phyloP scores from a whole-genome alignment of 208 protist species.

The Trypanosoma avium region DNA sequence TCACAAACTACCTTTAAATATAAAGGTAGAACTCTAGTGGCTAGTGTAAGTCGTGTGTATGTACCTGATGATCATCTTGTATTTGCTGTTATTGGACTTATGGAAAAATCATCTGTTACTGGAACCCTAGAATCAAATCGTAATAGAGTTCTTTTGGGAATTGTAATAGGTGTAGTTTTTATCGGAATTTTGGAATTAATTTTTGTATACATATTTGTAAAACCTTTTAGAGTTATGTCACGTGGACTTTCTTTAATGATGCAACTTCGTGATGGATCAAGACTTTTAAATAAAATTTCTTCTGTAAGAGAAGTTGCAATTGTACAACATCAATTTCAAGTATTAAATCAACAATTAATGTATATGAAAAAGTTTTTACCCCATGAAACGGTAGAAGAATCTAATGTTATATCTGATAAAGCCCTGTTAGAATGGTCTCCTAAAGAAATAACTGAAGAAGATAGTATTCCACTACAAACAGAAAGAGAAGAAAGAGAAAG shows the following conservation, averaged over 20 bases:
- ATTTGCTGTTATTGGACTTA: constrained; percentile 6
- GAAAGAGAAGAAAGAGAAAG: too few relatives aligned
- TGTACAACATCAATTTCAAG: constrained; percentile 51
- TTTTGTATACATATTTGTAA: constrained; percentile 45
- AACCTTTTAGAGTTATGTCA: constrained; percentile 34
- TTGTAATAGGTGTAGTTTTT: constrained; percentile 2
- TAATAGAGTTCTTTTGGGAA: constrained; percentile 2
- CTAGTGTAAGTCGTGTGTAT: constrained; percentile 4
- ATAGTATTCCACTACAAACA: too few relatives aligned
- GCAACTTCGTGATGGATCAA: constrained; percentile 40
- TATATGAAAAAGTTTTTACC: constrained; percentile 60
- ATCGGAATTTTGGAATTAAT: constrained; percentile 22
- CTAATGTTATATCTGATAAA: too few relatives aligned
- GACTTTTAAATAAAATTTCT: constrained; percentile 19
- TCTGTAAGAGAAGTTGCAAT: constrained; percentile 41
- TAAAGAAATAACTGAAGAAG: too few relatives aligned
- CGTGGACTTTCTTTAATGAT: constrained; percentile 36
- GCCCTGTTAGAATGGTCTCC: too few relatives aligned
- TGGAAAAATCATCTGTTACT: not conserved
- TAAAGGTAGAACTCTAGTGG: constrained; percentile 6
- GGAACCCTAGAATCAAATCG: not conserved
- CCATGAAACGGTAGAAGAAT: constrained; percentile 36
- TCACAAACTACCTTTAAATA: constrained; percentile 19
- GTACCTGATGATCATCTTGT: not conserved
- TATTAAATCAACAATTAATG: constrained; percentile 52